These are phyloP conservation scores for Dactylellina parvicollis DNA, from an alignment of 2,329 filamentous ascomycete species.

Conservation along the genomic window DNA sequence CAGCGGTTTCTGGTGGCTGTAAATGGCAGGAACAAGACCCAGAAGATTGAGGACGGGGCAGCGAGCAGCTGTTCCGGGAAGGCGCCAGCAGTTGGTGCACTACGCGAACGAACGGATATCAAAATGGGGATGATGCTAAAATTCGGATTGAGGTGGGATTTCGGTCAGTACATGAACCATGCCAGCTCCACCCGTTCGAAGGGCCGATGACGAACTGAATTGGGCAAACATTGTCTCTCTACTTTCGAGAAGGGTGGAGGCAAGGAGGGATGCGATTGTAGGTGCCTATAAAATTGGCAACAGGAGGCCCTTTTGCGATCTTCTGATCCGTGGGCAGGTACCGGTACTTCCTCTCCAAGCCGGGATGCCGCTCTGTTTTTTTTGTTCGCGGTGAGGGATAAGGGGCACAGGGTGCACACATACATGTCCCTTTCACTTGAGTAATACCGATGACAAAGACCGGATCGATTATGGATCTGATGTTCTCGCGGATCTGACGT, in stretches of 20 bases:
- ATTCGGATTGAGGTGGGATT: conserved; percentile 43
- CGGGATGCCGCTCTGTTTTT: conserved; percentile 15
- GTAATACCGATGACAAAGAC: conserved; percentile 53
- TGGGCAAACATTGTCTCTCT: conserved; percentile 31
- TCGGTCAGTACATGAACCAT: conserved; percentile 9
- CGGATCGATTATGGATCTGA: conserved; percentile 20
- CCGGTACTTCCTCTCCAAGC: conserved; percentile 18
- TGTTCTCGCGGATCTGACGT: not conserved
- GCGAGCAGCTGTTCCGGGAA: conserved; percentile 51
- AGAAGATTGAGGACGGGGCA: conserved; percentile 44
- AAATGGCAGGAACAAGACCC: conserved; percentile 52
- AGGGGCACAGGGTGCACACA: conserved; percentile 18
- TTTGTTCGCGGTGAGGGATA: conserved; percentile 35
- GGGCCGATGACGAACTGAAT: conserved; percentile 36
- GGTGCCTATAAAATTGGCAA: conserved; percentile 30
- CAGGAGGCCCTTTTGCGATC: conserved; percentile 17
- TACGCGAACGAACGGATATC: conserved; percentile 45
- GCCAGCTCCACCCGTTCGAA: conserved; percentile 27
- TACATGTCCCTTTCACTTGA: conserved; percentile 2
- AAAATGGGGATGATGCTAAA: conserved; percentile 45
- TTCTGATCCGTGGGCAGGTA: conserved; percentile 13
- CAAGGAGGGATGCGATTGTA: conserved; percentile 32
- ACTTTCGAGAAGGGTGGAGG: conserved; percentile 14
- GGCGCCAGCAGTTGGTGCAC: conserved; percentile 27
- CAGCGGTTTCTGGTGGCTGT: conserved; percentile 50